phyloP scores from a whole-genome alignment of 2,329 filamentous ascomycete genomes.

The Colletotrichum limetticola region DNA sequence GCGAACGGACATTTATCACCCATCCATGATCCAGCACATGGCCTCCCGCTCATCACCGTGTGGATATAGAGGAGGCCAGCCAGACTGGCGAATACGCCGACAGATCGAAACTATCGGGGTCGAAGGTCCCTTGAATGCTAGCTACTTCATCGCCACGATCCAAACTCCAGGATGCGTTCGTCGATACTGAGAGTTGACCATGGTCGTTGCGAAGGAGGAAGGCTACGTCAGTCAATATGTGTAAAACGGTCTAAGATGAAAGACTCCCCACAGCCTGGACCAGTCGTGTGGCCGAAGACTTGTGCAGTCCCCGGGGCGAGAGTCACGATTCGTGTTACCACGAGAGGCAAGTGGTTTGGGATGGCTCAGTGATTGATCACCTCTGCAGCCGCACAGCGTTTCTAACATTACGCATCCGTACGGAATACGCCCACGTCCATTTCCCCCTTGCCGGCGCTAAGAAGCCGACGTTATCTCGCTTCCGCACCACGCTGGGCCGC shows the following conservation, averaged over 20 bases:
- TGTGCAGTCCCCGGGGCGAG: not conserved
- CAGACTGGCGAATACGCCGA: not conserved
- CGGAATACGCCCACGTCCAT: not conserved
- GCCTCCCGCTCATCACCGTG: not conserved
- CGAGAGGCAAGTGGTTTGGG: not conserved
- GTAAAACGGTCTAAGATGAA: constrained; percentile 11
- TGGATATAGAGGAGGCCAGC: not conserved
- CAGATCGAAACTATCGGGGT: not conserved
- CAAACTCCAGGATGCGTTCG: not conserved
- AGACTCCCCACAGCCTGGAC: not conserved
- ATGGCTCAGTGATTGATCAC: not conserved
- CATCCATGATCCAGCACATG: not conserved
- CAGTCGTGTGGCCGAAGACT: not conserved
- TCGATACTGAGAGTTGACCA: not conserved
- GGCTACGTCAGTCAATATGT: constrained; percentile 15
- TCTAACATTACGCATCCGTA: not conserved
- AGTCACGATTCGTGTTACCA: constrained; percentile 1
- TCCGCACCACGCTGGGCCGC: constrained; percentile 21
- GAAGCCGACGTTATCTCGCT: constrained; percentile 27
- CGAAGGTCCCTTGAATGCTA: not conserved
- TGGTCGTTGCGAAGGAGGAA: not conserved
- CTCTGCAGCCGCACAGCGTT: not conserved
- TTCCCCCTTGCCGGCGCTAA: constrained; percentile 22
- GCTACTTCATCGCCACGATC: not conserved
- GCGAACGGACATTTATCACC: not conserved